These are phyloP conservation scores for Trapa bicornis DNA, from an alignment of 345 rosid species.

Conservation along the genomic window DNA sequence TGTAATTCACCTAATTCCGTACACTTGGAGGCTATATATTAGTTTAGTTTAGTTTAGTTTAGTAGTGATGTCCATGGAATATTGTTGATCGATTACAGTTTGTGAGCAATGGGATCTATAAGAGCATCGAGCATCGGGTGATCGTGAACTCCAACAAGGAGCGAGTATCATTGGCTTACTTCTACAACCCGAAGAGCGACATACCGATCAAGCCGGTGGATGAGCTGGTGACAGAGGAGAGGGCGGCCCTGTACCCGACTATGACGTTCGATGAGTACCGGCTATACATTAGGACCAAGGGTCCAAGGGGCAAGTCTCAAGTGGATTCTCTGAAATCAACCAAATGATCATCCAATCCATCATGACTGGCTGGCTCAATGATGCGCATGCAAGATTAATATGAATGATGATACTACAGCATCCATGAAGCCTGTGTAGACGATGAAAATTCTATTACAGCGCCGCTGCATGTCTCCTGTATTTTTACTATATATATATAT, in stretches of 20 bases:
- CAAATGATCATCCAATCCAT: constrained; percentile 4
- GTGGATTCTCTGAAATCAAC: constrained; percentile 53
- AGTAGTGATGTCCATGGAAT: no score
- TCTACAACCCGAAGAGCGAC: constrained; percentile 89
- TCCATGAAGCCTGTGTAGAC: no score
- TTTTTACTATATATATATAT: no score
- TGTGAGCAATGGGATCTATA: constrained; percentile 72
- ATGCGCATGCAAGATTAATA: no score
- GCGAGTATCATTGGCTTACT: constrained; percentile 75
- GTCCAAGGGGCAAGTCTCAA: constrained; percentile 85
- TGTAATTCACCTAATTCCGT: no score
- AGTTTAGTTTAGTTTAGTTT: no score
- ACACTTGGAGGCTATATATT: no score
- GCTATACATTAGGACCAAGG: constrained; percentile 64
- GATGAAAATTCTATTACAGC: no score
- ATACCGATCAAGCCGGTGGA: constrained; percentile 53
- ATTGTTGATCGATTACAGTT: constrained; percentile 26
- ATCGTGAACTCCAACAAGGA: constrained; percentile 58
- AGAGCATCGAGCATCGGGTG: constrained; percentile 90
- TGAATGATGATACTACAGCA: no score
- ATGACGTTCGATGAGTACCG: constrained; percentile 90
- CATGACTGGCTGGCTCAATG: no score
- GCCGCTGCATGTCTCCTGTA: no score
- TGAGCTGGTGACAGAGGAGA: constrained; percentile 46
- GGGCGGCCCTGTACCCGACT: constrained; percentile 51